Conservation (phyloP, 2,329 filamentous ascomycete genomes). For the Fusarium sp. region DNA sequence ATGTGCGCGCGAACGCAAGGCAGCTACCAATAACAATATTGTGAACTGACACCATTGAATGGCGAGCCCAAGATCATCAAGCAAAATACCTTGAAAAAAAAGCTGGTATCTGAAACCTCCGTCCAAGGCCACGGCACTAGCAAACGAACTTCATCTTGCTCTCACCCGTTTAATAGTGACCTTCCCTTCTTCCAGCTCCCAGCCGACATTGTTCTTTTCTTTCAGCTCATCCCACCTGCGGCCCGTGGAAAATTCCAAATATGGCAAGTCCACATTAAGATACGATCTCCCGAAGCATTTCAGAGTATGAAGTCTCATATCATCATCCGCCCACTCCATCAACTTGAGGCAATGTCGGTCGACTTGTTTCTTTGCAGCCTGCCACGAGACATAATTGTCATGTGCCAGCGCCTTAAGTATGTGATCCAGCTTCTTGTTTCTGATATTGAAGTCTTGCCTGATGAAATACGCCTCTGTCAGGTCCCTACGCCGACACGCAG, state of each 20-base stretch:
- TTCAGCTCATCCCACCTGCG: constrained; percentile 79
- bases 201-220: constrained; percentile 80
- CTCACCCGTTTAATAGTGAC: constrained; percentile 78
- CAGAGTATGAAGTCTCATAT: constrained; percentile 80
- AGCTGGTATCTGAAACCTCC: constrained; percentile 8
- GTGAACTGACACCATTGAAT: not conserved
- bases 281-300: constrained; percentile 91
- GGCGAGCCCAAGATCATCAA: not conserved
- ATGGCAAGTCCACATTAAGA: constrained; percentile 74
- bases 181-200: constrained; percentile 79
- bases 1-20: not conserved
- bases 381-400: constrained; percentile 87
- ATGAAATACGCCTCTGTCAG: constrained; percentile 79
- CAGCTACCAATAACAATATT: not conserved
- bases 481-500: constrained; percentile 85
- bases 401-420: constrained; percentile 78
- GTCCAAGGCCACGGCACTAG: constrained; percentile 20
- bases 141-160: constrained; percentile 50
- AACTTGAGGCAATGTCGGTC: constrained; percentile 84
- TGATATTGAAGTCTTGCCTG: constrained; percentile 70
- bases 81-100: not conserved
- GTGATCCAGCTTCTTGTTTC: constrained; percentile 75
- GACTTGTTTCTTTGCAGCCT: constrained; percentile 75
- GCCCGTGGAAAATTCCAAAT: constrained; percentile 76
- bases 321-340: constrained; percentile 83